Conservation (phyloP, 345 rosid species). For the Salix caprea region DNA sequence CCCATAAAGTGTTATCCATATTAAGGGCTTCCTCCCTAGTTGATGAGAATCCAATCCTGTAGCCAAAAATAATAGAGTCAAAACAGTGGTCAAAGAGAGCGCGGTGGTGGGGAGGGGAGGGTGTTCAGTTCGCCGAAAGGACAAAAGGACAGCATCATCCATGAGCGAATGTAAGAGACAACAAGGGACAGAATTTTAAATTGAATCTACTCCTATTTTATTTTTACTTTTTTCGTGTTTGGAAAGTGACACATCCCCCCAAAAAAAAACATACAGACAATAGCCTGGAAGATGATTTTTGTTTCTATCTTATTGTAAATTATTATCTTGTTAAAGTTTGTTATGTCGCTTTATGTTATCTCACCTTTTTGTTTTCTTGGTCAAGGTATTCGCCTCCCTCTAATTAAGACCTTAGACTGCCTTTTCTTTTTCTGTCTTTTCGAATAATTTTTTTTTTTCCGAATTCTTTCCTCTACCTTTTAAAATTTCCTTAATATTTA, state of each 20-base stretch:
- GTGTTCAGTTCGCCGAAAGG: slow-evolving; percentile 45
- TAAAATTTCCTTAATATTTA: too few relatives aligned
- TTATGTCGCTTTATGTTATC: slow-evolving; percentile 11
- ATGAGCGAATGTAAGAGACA: slow-evolving; percentile 21
- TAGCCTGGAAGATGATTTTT: slow-evolving; percentile 7
- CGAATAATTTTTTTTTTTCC: neutral
- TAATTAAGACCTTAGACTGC: slow-evolving; percentile 27
- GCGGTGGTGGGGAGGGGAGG: slow-evolving; percentile 17
- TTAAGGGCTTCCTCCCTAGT: neutral
- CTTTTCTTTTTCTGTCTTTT: neutral
- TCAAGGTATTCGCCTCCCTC: slow-evolving; percentile 11
- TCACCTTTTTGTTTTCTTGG: neutral
- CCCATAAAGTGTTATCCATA: neutral
- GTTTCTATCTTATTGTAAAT: slow-evolving; percentile 23
- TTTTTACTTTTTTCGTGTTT: neutral
- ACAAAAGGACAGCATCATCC: slow-evolving; percentile 32
- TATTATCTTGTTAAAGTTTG: slow-evolving; percentile 21
- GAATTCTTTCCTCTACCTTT: too few relatives aligned
- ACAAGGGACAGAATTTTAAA: slow-evolving; percentile 28
- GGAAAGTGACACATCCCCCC: neutral
- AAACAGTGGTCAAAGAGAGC: slow-evolving; percentile 29
- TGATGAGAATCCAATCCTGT: neutral
- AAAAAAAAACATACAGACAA: neutral
- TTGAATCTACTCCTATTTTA: neutral
- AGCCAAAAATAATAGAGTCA: slow-evolving; percentile 14